Percentiles rank a stretch among this genome's conserved stretches.
Evolutionary conservation across 148 eudicot genomes (phyloP).

Genomic region (Camellia sinensis): DNA sequence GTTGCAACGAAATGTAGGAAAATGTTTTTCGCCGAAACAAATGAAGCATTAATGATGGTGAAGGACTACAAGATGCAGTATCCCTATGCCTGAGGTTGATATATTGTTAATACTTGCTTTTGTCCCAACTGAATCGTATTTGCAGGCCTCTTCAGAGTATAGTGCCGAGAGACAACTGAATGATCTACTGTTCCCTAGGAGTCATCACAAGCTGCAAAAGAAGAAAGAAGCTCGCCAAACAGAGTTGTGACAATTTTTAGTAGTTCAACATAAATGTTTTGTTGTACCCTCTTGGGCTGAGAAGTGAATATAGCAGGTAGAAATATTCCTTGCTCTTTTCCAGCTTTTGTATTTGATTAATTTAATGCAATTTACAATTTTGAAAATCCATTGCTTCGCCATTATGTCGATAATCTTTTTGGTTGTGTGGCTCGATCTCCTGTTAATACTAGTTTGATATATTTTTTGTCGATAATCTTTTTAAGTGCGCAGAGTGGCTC

Average conservation of each 20-base stretch:
- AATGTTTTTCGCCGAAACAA: too few species aligned
- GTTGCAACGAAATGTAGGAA: too few species aligned
- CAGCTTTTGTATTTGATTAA: conserved; percentile 6
- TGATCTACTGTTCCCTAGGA: conserved; percentile 76
- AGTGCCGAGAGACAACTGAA: conserved; percentile 94
- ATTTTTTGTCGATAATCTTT: not conserved
- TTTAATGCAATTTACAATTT: conserved; percentile 5
- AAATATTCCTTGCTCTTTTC: conserved; percentile 3
- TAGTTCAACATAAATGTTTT: not conserved
- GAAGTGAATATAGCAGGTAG: conserved; percentile 16
- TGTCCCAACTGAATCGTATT: conserved; percentile 2
- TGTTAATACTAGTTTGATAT: not conserved
- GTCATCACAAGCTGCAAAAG: conserved; percentile 53
- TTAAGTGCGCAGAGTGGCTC: too few species aligned
- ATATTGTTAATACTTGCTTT: not conserved
- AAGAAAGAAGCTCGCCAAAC: conserved; percentile 58
- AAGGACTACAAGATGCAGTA: not conserved
- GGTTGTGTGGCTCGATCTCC: not conserved
- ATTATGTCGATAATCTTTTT: not conserved
- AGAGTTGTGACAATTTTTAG: conserved; percentile 35
- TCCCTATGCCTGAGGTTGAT: not conserved
- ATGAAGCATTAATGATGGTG: not conserved
- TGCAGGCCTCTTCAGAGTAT: conserved; percentile 95
- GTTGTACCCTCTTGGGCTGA: conserved; percentile 9
- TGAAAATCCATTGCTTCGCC: conserved; percentile 12